phyloP scores from a whole-genome alignment of 495 filamentous ascomycete species.

The Xylaria venustula region DNA sequence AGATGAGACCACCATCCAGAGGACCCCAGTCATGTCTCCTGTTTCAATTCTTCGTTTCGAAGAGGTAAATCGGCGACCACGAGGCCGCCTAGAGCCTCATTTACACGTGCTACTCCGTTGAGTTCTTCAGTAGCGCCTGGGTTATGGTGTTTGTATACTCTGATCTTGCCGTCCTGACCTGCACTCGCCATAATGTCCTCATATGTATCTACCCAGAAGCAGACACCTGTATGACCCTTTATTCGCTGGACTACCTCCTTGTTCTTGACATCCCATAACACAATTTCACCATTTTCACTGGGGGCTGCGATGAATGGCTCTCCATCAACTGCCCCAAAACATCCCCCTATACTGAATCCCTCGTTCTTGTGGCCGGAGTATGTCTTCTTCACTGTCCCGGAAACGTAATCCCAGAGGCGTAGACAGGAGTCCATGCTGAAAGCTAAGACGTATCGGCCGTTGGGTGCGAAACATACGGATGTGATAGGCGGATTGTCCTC shows the following conservation, averaged over 20 bases:
- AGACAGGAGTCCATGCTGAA: slow-evolving; percentile 89
- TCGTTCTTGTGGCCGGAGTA: slow-evolving; percentile 91
- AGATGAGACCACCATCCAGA: not conserved
- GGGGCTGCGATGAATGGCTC: slow-evolving; percentile 70
- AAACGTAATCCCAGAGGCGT: slow-evolving; percentile 90
- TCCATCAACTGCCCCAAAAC: slow-evolving; percentile 67
- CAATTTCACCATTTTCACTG: slow-evolving; percentile 80
- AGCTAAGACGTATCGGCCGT: slow-evolving; percentile 87
- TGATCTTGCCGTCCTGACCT: slow-evolving; percentile 43
- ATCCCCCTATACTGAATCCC: slow-evolving; percentile 77
- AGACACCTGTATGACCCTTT: slow-evolving; percentile 73
- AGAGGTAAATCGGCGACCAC: slow-evolving; percentile 10
- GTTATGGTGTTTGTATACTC: slow-evolving; percentile 36
- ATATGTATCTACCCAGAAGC: slow-evolving; percentile 73
- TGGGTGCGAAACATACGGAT: slow-evolving; percentile 88
- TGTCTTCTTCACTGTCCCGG: slow-evolving; percentile 84
- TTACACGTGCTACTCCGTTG: slow-evolving; percentile 10
- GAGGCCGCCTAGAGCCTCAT: not conserved
- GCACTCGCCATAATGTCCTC: slow-evolving; percentile 46
- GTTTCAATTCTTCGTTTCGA: slow-evolving; percentile 30
- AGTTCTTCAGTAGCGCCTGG: not conserved
- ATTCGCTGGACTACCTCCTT: slow-evolving; percentile 78
- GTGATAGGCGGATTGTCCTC: slow-evolving; percentile 93
- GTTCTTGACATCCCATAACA: slow-evolving; percentile 85
- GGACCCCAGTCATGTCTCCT: slow-evolving; percentile 20